phyloP scores from a whole-genome alignment of 225 moss, liverwort and hornwort species.

The Physcomitrellopsis africana region DNA sequence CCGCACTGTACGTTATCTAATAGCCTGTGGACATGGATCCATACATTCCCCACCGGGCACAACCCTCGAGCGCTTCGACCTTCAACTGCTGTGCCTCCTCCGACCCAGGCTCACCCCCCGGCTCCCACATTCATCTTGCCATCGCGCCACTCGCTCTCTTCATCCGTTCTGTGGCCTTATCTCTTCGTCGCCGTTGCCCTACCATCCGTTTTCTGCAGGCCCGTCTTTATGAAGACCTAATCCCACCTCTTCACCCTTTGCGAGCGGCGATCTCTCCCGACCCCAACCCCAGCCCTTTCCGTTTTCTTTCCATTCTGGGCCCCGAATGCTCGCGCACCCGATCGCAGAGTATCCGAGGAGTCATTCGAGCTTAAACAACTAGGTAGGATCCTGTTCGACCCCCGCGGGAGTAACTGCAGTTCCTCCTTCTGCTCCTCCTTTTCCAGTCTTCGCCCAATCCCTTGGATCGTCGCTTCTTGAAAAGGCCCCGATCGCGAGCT shows the following conservation, averaged over 20 bases:
- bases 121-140: neutral
- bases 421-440: no score
- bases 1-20: slow-evolving; percentile 53
- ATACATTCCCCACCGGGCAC: slow-evolving; percentile 21
- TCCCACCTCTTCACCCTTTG: neutral
- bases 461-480: no score
- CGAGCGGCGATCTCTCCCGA: neutral
- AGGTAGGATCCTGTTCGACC: no score
- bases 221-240: slow-evolving; percentile 11
- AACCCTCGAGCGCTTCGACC: no score
- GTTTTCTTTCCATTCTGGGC: neutral
- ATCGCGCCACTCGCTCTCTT: neutral
- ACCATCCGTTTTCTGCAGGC: slow-evolving; percentile 37
- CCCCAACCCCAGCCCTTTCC: slow-evolving; percentile 13
- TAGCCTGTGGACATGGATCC: slow-evolving; percentile 51
- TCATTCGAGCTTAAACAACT: no score
- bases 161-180: slow-evolving; percentile 27
- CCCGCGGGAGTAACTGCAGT: no score
- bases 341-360: no score
- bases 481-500: no score
- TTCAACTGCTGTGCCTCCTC: no score
- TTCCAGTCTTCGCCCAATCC: no score
- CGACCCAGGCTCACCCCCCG: neutral
- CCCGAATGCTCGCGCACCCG: no score
- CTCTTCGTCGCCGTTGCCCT: slow-evolving; percentile 33